A percentile compares a stretch with the other conserved stretches of the same genome.
Evolutionary conservation across 139 green algal species (phyloP).

Genomic region (Edaphochlamys debaryana): DNA sequence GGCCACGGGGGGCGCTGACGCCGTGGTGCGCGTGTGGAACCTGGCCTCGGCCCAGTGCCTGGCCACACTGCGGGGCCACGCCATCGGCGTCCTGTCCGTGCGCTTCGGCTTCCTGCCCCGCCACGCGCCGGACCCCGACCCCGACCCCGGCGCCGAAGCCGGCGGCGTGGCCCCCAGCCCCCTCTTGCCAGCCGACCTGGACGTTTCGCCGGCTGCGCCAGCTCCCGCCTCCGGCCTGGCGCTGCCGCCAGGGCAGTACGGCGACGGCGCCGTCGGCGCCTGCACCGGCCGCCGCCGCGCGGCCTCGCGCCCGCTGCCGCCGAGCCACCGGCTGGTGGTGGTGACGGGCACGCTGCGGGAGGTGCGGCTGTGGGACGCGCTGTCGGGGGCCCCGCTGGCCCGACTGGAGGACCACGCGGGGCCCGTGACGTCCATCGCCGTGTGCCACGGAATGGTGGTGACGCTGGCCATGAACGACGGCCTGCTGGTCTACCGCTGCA

Average conservation of each 20-base stretch:
- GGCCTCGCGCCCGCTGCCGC: constrained; percentile 1
- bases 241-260: constrained; percentile 30
- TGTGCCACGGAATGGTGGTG: constrained; percentile 12
- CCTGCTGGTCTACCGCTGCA: constrained; percentile 32
- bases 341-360: constrained; percentile 26
- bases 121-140: too few relatives aligned
- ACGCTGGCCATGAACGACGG: constrained; percentile 42
- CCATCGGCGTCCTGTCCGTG: constrained; percentile 33
- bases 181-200: constrained; percentile 13
- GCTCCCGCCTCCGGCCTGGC: background rate
- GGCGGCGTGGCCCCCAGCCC: background rate
- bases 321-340: constrained; percentile 33
- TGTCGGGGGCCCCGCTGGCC: background rate
- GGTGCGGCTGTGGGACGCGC: constrained; percentile 37
- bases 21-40: constrained; percentile 34
- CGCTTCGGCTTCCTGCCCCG: constrained; percentile 22
- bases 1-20: constrained; percentile 40
- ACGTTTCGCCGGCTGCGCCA: constrained; percentile 4
- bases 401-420: constrained; percentile 23
- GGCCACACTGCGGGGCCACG: constrained; percentile 8
- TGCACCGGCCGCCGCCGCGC: background rate
- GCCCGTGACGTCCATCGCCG: constrained; percentile 5
- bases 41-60: constrained; percentile 3
- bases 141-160: too few relatives aligned
- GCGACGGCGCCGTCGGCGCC: background rate